phyloP scores from a whole-genome alignment of 192 early-diverging fungal genomes.

The Haplosporangium gracile region DNA sequence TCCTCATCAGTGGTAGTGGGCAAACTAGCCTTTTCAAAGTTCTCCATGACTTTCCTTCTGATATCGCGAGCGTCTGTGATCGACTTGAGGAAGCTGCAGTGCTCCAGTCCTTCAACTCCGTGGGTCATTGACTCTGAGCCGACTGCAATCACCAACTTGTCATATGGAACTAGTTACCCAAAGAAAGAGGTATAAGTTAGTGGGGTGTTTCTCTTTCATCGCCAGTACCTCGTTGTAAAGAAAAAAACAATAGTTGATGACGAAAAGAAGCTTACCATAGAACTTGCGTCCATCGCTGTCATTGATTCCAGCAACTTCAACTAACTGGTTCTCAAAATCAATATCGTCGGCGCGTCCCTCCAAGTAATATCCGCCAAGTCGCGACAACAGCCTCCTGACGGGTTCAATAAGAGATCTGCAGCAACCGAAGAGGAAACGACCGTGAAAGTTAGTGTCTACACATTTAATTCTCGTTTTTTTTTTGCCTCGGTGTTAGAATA shows the following conservation, averaged over 20 bases:
- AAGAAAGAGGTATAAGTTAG: background rate
- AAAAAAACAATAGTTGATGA: background rate
- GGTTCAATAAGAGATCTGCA: constrained; percentile 68
- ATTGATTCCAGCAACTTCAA: constrained; percentile 56
- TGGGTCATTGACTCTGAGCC: constrained; percentile 71
- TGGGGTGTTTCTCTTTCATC: background rate
- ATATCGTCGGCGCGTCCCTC: constrained; percentile 64
- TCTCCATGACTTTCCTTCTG: constrained; percentile 67
- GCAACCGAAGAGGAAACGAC: background rate
- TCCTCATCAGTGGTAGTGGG: constrained; percentile 73
- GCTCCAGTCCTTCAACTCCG: constrained; percentile 74
- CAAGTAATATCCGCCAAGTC: constrained; percentile 61
- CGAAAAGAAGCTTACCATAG: constrained; percentile 53
- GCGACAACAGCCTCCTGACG: constrained; percentile 60
- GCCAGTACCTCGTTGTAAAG: background rate
- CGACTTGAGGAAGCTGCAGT: constrained; percentile 73
- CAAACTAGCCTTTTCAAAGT: constrained; percentile 76
- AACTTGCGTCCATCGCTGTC: constrained; percentile 47
- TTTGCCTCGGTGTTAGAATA: background rate
- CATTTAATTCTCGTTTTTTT: background rate
- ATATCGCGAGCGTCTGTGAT: constrained; percentile 75
- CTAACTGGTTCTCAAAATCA: constrained; percentile 63
- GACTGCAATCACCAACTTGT: constrained; percentile 69
- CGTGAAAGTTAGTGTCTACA: background rate
- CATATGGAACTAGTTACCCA: constrained; percentile 58